phyloP scores from a whole-genome alignment of 305 asterid species.

The Plantago lanceolata region DNA sequence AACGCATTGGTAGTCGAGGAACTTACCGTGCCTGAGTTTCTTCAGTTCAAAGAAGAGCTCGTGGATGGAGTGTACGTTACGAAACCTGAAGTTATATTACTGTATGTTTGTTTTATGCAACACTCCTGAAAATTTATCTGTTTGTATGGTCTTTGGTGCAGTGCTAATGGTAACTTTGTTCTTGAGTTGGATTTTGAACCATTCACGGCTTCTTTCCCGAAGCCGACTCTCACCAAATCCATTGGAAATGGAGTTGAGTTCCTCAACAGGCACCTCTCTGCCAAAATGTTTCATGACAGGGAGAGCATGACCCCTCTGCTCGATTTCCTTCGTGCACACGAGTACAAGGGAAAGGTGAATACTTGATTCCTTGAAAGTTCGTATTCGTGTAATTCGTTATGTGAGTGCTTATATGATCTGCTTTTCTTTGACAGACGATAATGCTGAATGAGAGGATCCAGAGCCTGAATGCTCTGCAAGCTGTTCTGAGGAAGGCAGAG shows the following conservation, averaged over 20 bases:
- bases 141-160: constrained; percentile 31
- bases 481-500: constrained; percentile 81
- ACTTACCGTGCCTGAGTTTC: constrained; percentile 70
- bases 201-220: constrained; percentile 79
- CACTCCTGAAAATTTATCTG: neutral
- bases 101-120: neutral
- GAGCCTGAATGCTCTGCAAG: constrained; percentile 60
- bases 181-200: constrained; percentile 97
- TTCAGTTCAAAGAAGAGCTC: constrained; percentile 85
- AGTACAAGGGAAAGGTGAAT: constrained; percentile 78
- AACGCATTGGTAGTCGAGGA: constrained; percentile 66
- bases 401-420: neutral
- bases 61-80: constrained; percentile 67
- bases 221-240: constrained; percentile 89
- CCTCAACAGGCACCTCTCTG: constrained; percentile 92
- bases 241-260: constrained; percentile 98
- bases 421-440: constrained; percentile 49
- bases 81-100: neutral
- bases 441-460: constrained; percentile 74
- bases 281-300: constrained; percentile 92
- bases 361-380: neutral
- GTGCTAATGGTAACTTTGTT: constrained; percentile 71
- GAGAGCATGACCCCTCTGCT: constrained; percentile 94
- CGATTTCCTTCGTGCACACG: constrained; percentile 71
- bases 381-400: neutral